Conservation (phyloP, 2,329 filamentous ascomycete genomes). For the Stagonosporopsis tanaceti region DNA sequence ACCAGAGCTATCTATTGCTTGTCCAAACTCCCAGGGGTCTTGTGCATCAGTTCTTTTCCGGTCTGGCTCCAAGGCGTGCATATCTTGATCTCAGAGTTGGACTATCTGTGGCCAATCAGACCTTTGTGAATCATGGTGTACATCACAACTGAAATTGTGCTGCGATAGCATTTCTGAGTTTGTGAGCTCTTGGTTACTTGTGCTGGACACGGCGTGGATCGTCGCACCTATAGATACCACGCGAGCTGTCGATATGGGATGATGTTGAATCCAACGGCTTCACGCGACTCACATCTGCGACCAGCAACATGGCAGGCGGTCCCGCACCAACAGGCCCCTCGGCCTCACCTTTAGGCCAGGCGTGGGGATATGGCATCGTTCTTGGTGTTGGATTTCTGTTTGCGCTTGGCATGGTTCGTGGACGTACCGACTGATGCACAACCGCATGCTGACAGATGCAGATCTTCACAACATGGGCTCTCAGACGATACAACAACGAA, state of each 20-base stretch:
- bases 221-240: constrained; percentile 31
- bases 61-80: constrained; percentile 13
- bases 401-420: constrained; percentile 39
- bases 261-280: constrained; percentile 11
- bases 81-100: constrained; percentile 8
- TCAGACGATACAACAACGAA: constrained; percentile 44
- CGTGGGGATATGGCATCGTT: constrained; percentile 46
- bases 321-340: constrained; percentile 36
- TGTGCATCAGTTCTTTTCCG: constrained; percentile 16
- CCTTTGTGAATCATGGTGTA: background rate
- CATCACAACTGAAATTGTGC: constrained; percentile 11
- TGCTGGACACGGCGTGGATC: constrained; percentile 12
- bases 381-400: constrained; percentile 44
- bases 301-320: constrained; percentile 34
- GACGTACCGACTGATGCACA: background rate
- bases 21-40: constrained; percentile 3
- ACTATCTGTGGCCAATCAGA: constrained; percentile 38
- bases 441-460: constrained; percentile 9
- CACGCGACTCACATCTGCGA: constrained; percentile 13
- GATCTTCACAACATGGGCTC: constrained; percentile 41
- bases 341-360: constrained; percentile 37
- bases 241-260: constrained; percentile 9
- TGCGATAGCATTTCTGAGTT: constrained; percentile 25
- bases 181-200: constrained; percentile 3
- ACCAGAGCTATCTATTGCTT: background rate